Evolutionary conservation across 1,284 basidiomycete species (phyloP).

Genomic region (Cutaneotrichosporon daszewskae): DNA sequence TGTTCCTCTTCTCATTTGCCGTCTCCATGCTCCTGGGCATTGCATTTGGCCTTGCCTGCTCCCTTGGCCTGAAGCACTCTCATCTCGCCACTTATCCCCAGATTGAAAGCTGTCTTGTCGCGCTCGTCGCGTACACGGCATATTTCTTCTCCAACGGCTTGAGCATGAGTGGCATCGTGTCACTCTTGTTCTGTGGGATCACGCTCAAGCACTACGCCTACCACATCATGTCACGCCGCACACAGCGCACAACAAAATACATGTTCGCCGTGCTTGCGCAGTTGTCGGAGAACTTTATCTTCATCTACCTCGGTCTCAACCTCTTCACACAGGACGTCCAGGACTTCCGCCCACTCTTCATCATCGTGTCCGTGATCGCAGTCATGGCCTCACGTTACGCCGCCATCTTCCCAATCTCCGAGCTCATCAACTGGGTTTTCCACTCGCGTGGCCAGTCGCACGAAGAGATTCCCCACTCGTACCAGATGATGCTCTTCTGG

Average conservation of each 20-base stretch:
- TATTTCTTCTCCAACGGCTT: conserved; percentile 98
- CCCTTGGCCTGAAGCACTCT: conserved; percentile 91
- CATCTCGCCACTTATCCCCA: conserved; percentile 78
- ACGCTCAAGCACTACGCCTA: conserved; percentile 99
- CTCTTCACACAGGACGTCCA: conserved; percentile 84
- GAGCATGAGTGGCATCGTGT: conserved; percentile 95
- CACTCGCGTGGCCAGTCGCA: conserved; percentile 74
- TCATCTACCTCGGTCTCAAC: conserved; percentile 95
- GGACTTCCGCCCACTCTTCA: conserved; percentile 94
- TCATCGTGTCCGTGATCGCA: conserved; percentile 74
- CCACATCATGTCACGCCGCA: conserved; percentile 94
- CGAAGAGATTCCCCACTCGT: conserved; percentile 88
- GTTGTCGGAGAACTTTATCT: conserved; percentile 98
- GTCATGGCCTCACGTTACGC: conserved; percentile 93
- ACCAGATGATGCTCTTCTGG: conserved; percentile 99
- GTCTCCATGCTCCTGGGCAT: conserved; percentile 92
- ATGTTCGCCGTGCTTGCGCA: conserved; percentile 88
- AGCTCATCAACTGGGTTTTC: conserved; percentile 83
- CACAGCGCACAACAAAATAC: conserved; percentile 92
- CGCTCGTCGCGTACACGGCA: conserved; percentile 90
- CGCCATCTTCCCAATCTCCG: conserved; percentile 95
- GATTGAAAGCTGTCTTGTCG: conserved; percentile 90
- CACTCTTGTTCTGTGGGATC: conserved; percentile 96
- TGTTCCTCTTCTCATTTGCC: conserved; percentile 92
- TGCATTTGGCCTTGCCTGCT: conserved; percentile 79